Evolutionary conservation across 257 asterid species (phyloP).

Genomic region (Nicotiana benthamiana): DNA sequence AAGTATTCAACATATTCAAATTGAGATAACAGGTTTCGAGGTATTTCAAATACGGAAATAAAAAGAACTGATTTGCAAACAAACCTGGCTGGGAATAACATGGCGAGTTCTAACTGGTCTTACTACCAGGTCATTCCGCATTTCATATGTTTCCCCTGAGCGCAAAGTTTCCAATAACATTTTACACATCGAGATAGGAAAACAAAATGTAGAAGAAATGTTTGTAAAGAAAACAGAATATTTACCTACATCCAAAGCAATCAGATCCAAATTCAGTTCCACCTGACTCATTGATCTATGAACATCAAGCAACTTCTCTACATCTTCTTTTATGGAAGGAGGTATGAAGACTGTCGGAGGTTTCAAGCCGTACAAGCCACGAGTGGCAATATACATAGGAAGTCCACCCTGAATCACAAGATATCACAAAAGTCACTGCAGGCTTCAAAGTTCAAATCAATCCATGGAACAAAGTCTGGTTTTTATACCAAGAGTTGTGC

Average conservation of each 20-base stretch:
- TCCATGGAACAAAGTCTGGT: neutral
- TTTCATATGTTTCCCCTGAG: slow-evolving; percentile 96
- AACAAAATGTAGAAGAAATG: neutral
- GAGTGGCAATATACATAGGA: slow-evolving; percentile 93
- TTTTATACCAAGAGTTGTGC: neutral
- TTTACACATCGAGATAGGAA: slow-evolving; percentile 8
- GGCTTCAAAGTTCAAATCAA: slow-evolving; percentile 4
- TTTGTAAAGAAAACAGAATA: slow-evolving; percentile 3
- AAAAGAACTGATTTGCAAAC: neutral
- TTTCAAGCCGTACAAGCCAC: slow-evolving; percentile 75
- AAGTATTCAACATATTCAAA: neutral
- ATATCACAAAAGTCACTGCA: slow-evolving; percentile 8
- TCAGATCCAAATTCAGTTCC: slow-evolving; percentile 70
- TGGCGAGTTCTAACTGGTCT: slow-evolving; percentile 85
- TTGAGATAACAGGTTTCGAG: neutral
- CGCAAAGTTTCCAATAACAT: neutral
- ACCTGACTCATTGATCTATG: slow-evolving; percentile 81
- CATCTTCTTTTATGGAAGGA: slow-evolving; percentile 77
- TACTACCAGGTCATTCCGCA: slow-evolving; percentile 92
- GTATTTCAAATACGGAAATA: neutral
- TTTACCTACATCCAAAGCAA: slow-evolving; percentile 84
- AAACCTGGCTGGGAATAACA: slow-evolving; percentile 89
- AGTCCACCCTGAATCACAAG: slow-evolving; percentile 80
- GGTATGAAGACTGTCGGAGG: slow-evolving; percentile 93
- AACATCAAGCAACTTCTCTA: slow-evolving; percentile 59